A percentile compares a stretch with the other conserved stretches of the same genome.
Conservation (phyloP, 371 early-diverging fungal species). For the Capillidium rhysosporum region DNA sequence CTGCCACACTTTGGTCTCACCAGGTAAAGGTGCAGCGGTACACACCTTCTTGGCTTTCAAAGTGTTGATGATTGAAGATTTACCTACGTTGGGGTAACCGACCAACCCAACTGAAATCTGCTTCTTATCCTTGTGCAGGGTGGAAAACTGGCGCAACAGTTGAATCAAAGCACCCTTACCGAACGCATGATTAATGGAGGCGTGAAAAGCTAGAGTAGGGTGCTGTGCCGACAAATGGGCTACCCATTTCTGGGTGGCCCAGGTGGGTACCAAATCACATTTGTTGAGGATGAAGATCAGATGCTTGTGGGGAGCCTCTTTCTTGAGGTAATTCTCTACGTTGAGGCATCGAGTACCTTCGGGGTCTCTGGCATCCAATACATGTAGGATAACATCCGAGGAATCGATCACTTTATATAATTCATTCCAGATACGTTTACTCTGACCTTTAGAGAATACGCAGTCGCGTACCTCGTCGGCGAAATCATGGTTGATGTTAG, state of each 20-base stretch:
- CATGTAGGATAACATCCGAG: slow-evolving; percentile 95
- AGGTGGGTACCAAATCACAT: slow-evolving; percentile 98
- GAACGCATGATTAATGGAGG: slow-evolving; percentile 92
- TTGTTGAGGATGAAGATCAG: slow-evolving; percentile 98
- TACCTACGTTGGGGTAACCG: slow-evolving; percentile 95
- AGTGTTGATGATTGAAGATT: slow-evolving; percentile 97
- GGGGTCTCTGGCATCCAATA: slow-evolving; percentile 98
- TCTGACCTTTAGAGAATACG: slow-evolving; percentile 86
- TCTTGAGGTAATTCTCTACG: slow-evolving; percentile 81
- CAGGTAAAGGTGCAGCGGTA: slow-evolving; percentile 97
- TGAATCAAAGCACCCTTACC: slow-evolving; percentile 97
- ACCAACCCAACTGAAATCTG: slow-evolving; percentile 96
- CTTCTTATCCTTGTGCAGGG: slow-evolving; percentile 90
- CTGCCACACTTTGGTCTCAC: slow-evolving; percentile 99
- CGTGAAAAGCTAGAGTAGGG: slow-evolving; percentile 97
- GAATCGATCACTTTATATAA: slow-evolving; percentile 98
- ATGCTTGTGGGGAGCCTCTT: slow-evolving; percentile 94
- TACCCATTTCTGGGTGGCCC: slow-evolving; percentile 97
- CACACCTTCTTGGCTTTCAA: slow-evolving; percentile 93
- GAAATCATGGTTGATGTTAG: slow-evolving; percentile 50
- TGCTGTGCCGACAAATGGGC: slow-evolving; percentile 70
- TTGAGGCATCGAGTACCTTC: slow-evolving; percentile 87
- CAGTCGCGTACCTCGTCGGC: slow-evolving; percentile 60
- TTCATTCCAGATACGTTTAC: slow-evolving; percentile 98
- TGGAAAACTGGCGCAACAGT: slow-evolving; percentile 90